These are phyloP conservation scores for Lycium barbarum DNA, from an alignment of 257 asterid genomes.

Conservation along the genomic window DNA sequence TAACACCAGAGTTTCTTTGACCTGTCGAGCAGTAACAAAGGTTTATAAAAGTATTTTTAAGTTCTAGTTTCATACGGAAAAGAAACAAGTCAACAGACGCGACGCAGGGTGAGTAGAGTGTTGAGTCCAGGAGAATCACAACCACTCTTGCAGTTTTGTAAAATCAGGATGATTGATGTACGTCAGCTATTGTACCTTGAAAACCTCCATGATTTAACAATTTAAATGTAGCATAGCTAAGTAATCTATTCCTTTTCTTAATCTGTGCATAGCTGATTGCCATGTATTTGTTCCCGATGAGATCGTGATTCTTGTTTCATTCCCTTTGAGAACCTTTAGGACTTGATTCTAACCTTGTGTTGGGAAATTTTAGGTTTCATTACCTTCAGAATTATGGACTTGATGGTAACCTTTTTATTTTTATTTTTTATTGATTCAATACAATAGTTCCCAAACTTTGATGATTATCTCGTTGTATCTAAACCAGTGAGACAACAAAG, in stretches of 20 bases:
- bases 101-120: background rate
- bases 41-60: slow-evolving; percentile 69
- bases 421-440: background rate
- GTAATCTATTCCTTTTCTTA: background rate
- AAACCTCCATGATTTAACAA: background rate
- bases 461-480: no score
- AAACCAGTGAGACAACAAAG: no score
- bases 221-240: background rate
- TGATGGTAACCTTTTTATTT: background rate
- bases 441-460: no score
- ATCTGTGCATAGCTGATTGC: background rate
- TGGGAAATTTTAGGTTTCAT: background rate
- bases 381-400: background rate
- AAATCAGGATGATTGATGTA: background rate
- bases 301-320: background rate
- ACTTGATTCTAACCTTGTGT: background rate
- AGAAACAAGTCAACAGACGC: background rate
- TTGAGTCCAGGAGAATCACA: background rate
- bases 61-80: slow-evolving; percentile 39
- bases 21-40: slow-evolving; percentile 78
- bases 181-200: background rate
- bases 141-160: background rate
- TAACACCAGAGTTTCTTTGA: slow-evolving; percentile 77
- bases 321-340: background rate
- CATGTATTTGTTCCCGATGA: background rate